These are phyloP conservation scores for Alternaria novae-zelandiae DNA, from an alignment of 2,329 filamentous ascomycete genomes.

Conservation along the genomic window DNA sequence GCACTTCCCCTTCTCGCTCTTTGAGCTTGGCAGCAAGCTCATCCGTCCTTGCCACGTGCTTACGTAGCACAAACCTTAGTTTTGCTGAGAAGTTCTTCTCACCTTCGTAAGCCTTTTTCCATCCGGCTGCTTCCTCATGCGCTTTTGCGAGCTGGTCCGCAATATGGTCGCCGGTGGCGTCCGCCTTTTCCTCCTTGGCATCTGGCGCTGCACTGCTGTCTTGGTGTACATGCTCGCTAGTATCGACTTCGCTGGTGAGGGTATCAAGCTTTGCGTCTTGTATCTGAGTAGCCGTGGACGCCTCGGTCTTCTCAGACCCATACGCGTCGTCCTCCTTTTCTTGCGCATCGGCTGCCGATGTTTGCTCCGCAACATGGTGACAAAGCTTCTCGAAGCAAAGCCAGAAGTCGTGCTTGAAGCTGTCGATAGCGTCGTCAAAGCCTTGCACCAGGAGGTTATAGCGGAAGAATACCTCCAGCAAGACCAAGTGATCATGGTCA, in stretches of 20 bases:
- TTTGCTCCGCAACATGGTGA: not conserved
- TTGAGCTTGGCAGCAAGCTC: not conserved
- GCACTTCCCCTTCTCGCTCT: not conserved
- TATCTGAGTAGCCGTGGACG: not conserved
- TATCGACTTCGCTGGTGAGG: not conserved
- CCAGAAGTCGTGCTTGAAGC: not conserved
- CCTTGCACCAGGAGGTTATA: not conserved
- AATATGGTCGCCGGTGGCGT: too few species aligned
- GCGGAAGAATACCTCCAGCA: not conserved
- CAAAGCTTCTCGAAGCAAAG: not conserved
- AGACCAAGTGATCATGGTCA: not conserved
- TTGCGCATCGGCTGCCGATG: not conserved
- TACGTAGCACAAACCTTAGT: not conserved
- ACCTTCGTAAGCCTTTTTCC: not conserved
- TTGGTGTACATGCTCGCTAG: not conserved
- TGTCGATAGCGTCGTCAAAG: not conserved
- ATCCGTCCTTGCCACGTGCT: not conserved
- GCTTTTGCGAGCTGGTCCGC: not conserved
- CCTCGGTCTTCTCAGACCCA: not conserved
- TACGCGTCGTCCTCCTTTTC: not conserved
- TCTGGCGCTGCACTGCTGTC: not conserved
- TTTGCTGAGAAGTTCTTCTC: not conserved
- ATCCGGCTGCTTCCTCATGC: not conserved
- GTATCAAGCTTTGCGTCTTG: not conserved
- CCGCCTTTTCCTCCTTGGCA: not conserved